A percentile compares a stretch with the other conserved stretches of the same genome.
Evolutionary conservation across 2,329 filamentous ascomycete genomes (phyloP).

Genomic region (Clonostachys byssicola): DNA sequence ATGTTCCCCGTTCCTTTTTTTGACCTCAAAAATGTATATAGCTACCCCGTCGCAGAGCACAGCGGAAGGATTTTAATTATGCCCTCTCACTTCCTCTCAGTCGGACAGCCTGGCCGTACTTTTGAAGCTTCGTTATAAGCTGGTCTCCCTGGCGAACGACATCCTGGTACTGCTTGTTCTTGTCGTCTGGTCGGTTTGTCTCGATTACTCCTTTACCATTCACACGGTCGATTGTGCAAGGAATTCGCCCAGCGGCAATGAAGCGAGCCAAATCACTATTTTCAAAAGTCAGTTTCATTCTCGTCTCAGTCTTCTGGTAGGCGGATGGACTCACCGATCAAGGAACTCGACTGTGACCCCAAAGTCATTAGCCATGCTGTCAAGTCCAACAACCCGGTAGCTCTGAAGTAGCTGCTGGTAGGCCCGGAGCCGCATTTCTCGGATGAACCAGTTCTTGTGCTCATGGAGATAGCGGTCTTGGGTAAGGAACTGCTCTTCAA

Average conservation of each 20-base stretch:
- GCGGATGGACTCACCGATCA: conserved; percentile 64
- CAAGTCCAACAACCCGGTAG: conserved; percentile 93
- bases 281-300: not conserved
- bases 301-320: not conserved
- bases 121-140: conserved; percentile 97
- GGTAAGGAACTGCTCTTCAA: conserved; percentile 90
- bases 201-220: conserved; percentile 96
- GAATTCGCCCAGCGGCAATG: conserved; percentile 89
- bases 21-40: no score
- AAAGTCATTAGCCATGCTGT: conserved; percentile 96
- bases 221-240: conserved; percentile 96
- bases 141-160: conserved; percentile 97
- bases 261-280: conserved; percentile 89
- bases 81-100: conserved; percentile 92
- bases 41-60: no score
- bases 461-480: conserved; percentile 94
- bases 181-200: conserved; percentile 95
- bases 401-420: conserved; percentile 97
- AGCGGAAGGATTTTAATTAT: conserved; percentile 28
- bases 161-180: conserved; percentile 99
- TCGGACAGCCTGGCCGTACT: conserved; percentile 95
- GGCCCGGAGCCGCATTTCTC: conserved; percentile 93
- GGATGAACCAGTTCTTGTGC: conserved; percentile 95
- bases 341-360: conserved; percentile 95
- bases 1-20: no score